These are phyloP conservation scores for Hondaea fermentalgiana DNA, from an alignment of 108 stramenopile species.

Conservation along the genomic window DNA sequence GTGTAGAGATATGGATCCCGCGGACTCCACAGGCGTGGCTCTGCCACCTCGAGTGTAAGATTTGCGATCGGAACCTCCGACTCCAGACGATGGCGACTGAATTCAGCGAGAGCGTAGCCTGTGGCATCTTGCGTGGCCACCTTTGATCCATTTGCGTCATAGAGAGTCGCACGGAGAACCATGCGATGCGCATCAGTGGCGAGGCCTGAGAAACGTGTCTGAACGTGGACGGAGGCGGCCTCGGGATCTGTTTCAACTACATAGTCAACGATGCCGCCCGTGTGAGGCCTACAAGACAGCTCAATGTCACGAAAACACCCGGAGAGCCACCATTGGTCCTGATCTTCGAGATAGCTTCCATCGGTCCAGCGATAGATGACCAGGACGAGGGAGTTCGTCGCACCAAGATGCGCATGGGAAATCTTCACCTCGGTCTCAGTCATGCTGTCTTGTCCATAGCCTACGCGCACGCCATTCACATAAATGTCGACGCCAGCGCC, in stretches of 20 bases:
- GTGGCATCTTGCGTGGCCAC: neutral
- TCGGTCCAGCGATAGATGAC: conserved; percentile 74
- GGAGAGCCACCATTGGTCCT: conserved; percentile 94
- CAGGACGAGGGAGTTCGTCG: conserved; percentile 34
- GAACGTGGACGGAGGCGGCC: conserved; percentile 5
- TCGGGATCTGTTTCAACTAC: conserved; percentile 46
- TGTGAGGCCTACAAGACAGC: conserved; percentile 51
- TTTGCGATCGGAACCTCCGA: neutral
- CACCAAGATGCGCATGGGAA: neutral
- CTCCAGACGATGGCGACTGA: neutral
- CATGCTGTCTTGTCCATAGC: conserved; percentile 67
- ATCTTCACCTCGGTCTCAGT: conserved; percentile 3
- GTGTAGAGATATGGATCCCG: conserved; percentile 72
- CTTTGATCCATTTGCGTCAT: neutral
- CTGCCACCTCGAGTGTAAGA: neutral
- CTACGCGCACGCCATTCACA: conserved; percentile 60
- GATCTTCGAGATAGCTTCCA: conserved; percentile 77
- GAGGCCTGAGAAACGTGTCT: neutral
- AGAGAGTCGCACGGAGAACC: neutral
- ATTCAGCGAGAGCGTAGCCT: neutral
- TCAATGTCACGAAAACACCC: conserved; percentile 82
- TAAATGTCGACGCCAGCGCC: conserved; percentile 68
- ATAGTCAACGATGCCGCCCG: conserved; percentile 62
- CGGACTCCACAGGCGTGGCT: conserved; percentile 57
- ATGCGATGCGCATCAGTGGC: neutral